These are phyloP conservation scores for Vararia minispora DNA, from an alignment of 768 basidiomycete genomes.

Conservation along the genomic window DNA sequence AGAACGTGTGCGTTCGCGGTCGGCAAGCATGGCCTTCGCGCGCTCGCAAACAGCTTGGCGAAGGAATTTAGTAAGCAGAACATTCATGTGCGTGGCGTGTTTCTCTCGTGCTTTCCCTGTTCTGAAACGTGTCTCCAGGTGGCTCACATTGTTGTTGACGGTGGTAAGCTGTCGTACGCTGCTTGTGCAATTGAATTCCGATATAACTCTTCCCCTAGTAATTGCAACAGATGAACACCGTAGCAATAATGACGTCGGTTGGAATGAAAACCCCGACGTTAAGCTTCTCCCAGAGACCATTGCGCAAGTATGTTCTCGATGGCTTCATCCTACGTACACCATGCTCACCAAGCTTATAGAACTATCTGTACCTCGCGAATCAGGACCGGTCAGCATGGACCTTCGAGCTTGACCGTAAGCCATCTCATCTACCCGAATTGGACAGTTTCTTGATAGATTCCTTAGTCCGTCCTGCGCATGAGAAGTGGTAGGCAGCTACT, in stretches of 20 bases:
- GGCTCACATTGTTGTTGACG: too few species aligned
- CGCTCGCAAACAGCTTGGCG: slow-evolving; percentile 20
- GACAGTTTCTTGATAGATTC: neutral
- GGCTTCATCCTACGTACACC: neutral
- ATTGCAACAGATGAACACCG: too few species aligned
- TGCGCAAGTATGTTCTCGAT: slow-evolving; percentile 37
- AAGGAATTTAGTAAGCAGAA: slow-evolving; percentile 22
- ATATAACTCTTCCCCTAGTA: too few species aligned
- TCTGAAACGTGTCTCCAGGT: too few species aligned
- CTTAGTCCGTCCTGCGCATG: slow-evolving; percentile 40
- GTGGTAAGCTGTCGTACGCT: too few species aligned
- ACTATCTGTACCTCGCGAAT: slow-evolving; percentile 53
- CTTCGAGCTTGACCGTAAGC: slow-evolving; percentile 71
- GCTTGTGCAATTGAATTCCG: too few species aligned
- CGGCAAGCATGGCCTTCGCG: slow-evolving; percentile 26
- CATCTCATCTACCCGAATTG: neutral
- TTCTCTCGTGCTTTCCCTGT: too few species aligned
- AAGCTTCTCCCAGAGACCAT: slow-evolving; percentile 57
- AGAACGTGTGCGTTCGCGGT: slow-evolving; percentile 27
- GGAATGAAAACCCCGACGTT: slow-evolving; percentile 33
- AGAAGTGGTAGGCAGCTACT: slow-evolving; percentile 46
- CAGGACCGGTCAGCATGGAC: slow-evolving; percentile 68
- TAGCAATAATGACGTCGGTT: slow-evolving; percentile 14
- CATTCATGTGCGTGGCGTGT: slow-evolving; percentile 19
- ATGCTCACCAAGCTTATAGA: slow-evolving; percentile 23